phyloP scores from a whole-genome alignment of 2,329 filamentous ascomycete genomes.

The Endocalyx cinctus region DNA sequence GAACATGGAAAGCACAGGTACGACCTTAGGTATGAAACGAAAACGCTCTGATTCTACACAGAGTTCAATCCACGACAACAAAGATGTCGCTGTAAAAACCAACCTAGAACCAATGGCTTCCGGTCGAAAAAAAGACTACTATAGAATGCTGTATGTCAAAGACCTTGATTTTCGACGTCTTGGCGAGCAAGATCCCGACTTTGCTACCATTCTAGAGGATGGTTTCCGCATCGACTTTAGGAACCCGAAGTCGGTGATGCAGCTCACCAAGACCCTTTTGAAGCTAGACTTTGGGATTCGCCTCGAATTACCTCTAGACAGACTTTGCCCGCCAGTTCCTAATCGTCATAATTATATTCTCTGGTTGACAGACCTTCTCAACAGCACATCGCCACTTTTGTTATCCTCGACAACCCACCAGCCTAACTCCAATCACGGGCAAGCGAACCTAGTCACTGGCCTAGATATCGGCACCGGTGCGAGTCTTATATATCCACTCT shows the following conservation, averaged over 20 bases:
- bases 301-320: constrained; percentile 68
- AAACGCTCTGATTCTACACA: too few species aligned
- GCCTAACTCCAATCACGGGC: constrained; percentile 34
- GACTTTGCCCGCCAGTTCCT: constrained; percentile 80
- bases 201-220: constrained; percentile 21
- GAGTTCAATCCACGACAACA: too few species aligned
- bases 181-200: constrained; percentile 17
- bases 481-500: constrained; percentile 83
- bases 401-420: too few species aligned
- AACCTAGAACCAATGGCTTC: too few species aligned
- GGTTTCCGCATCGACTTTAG: constrained; percentile 67
- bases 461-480: constrained; percentile 88
- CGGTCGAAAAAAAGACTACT: too few species aligned
- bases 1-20: too few species aligned
- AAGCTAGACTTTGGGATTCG: constrained; percentile 68
- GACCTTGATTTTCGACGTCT: constrained; percentile 21
- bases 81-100: too few species aligned
- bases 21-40: too few species aligned
- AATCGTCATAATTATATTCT: constrained; percentile 83
- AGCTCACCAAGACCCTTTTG: constrained; percentile 75
- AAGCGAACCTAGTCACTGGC: constrained; percentile 54
- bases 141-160: constrained; percentile 19
- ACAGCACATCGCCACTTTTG: constrained; percentile 63
- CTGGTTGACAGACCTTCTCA: constrained; percentile 80
- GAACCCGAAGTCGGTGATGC: constrained; percentile 71